A percentile compares a stretch with the other conserved stretches of the same genome.
phyloP scores from a whole-genome alignment of 768 basidiomycete species.

The Trametes meyenii region DNA sequence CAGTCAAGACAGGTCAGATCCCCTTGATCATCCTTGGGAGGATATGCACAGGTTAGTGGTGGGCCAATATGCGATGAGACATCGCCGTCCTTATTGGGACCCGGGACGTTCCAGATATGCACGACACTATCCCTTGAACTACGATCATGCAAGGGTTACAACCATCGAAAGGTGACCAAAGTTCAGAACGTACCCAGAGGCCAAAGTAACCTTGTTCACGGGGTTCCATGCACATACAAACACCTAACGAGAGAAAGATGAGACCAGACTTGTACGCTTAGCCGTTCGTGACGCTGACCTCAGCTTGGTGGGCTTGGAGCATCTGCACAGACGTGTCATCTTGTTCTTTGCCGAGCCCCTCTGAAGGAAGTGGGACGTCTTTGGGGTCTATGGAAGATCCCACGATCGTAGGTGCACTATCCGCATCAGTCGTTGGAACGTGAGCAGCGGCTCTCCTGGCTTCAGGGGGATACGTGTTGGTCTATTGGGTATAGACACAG shows the following conservation, averaged over 20 bases:
- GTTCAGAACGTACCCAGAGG: slow-evolving; percentile 75
- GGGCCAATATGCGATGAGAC: slow-evolving; percentile 1
- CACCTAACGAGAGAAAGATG: slow-evolving; percentile 49
- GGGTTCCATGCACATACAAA: slow-evolving; percentile 86
- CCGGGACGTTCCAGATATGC: slow-evolving; percentile 70
- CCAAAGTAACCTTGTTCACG: slow-evolving; percentile 55
- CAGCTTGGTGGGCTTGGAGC: slow-evolving; percentile 47
- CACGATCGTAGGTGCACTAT: not conserved
- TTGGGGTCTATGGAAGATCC: too few species aligned
- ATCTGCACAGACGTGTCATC: slow-evolving; percentile 10
- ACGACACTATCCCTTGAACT: slow-evolving; percentile 77
- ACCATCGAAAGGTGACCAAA: not conserved
- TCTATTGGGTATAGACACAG: not conserved
- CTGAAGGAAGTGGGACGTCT: not conserved
- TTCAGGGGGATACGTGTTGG: slow-evolving; percentile 6
- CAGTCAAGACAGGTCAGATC: slow-evolving; percentile 81
- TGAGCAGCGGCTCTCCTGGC: slow-evolving; percentile 1
- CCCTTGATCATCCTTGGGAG: slow-evolving; percentile 48
- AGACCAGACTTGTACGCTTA: too few species aligned
- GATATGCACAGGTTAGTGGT: slow-evolving; percentile 48
- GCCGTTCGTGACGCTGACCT: slow-evolving; percentile 9
- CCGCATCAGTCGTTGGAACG: slow-evolving; percentile 31
- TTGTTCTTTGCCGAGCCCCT: not conserved
- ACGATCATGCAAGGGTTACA: not conserved
- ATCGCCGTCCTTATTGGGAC: slow-evolving; percentile 24